phyloP scores from a whole-genome alignment of 257 asterid genomes.

The Coffea canephora region DNA sequence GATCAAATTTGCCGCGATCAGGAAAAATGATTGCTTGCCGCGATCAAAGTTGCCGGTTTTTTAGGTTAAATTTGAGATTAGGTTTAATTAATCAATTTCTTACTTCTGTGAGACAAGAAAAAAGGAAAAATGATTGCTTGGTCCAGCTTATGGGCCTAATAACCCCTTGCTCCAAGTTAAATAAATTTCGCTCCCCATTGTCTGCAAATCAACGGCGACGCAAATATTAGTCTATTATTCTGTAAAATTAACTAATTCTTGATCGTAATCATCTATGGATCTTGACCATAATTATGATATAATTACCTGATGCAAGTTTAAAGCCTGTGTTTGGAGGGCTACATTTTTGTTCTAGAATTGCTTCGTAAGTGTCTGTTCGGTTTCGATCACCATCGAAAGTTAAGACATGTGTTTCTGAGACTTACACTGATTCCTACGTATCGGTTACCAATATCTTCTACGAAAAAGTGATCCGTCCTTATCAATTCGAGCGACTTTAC shows the following conservation, averaged over 20 bases:
- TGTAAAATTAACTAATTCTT: neutral
- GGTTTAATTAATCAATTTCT: too few relatives aligned
- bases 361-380: too few relatives aligned
- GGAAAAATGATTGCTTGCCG: neutral
- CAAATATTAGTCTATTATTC: neutral
- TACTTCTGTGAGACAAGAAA: too few relatives aligned
- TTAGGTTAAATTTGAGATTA: too few relatives aligned
- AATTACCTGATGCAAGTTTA: neutral
- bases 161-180: neutral
- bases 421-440: too few relatives aligned
- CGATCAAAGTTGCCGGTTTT: too few relatives aligned
- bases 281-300: neutral
- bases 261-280: neutral
- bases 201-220: neutral
- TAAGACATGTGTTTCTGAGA: too few relatives aligned
- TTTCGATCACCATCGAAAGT: too few relatives aligned
- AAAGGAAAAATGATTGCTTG: neutral
- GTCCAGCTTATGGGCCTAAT: neutral
- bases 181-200: neutral
- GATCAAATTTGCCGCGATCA: neutral
- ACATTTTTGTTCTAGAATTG: too few relatives aligned
- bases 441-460: too few relatives aligned
- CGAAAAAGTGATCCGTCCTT: too few relatives aligned
- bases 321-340: neutral
- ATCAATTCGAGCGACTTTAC: too few relatives aligned